Base-by-base conservation (phyloP, 257 asterid species). In the Perilla frutescens region DNA sequence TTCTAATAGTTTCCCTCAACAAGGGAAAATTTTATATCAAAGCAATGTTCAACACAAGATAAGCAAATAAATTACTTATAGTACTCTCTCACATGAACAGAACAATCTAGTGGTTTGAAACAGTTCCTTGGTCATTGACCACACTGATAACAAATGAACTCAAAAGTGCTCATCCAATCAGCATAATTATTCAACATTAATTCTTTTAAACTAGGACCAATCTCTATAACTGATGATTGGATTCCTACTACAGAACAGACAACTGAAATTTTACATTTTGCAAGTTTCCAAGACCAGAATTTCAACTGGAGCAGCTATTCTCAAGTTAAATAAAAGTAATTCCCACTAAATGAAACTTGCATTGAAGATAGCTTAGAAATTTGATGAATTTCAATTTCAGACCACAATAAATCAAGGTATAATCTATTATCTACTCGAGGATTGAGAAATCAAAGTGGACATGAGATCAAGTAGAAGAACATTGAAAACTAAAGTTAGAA, bases 131-230 rank as follows among this genome's bases (percentile, higher is more conserved):
- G 44, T 14, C 13, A 40, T 48, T 71, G 51, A n/a, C 69, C 67
- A 41, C 31, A 48, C 51, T 11, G 14, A 8, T n/a, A 32, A 68
- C 48, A 54, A 68, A 65, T 29, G 55, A 49, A 68, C 67, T 67
- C 0, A 20, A 20, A 15, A 43, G 26, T 40, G 29, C 59, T 48
- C 47, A 62, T 37, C 37, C 74, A 40, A 14, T 62, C 49, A 73
- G 55, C 77, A 59, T 5, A 34, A 29, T 45, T 66, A 68, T 63
- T 63, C 63, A 34, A 55, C 51, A 59, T 78, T 47, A 66, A 43
- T 15, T 51, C 45, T 31, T 32, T 13, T n/a, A 40, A 72, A 40
- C 32, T 20, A 8, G 36, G 3, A 7, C 3, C 62, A 32, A 55
- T 55, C 64, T 65, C 60, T 49, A 4, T 8, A 56, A 9, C 8